Evolutionary conservation across 108 stramenopile genomes (phyloP), one percentile per base, ranked within the genome.

Genomic region (Halocafeteria seosinensis): DNA sequence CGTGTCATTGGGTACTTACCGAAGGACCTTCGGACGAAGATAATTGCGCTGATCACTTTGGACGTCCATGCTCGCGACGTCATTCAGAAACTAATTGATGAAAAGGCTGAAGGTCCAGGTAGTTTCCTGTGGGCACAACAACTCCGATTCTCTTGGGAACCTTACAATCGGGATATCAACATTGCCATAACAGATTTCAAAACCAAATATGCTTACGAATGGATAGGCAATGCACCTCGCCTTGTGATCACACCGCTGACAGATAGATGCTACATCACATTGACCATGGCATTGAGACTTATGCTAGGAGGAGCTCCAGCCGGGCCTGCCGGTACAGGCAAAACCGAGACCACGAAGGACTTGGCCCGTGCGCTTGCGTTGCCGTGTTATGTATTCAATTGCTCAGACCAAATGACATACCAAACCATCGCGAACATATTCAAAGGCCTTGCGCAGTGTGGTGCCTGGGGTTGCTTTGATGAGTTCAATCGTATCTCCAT

Each of bases 331-430:
- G 87, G 87, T 4, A 88, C 86, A 32, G 88, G 88, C 31, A 89
- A 89, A 72, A 88, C 87, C 21, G 87, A 88, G 63, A 89, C 88
- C 5, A 89, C 87, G 4, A 88, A 89, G 65, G 87, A 88, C 71
- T 65, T 89, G 6, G 85, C 86, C 4, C 78, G 88, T 13, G 87
- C 87, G 26, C 70, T 89, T 37, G 85, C 86, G n/a, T 68, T 88
- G 47, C 87, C 87, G n/a, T 88, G 87, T 69, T 89, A 88, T 64
- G 88, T 89, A 23, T 88, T 89, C 73, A 88, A 88, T 67, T 88
- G 88, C 73, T 87, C 85, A 13, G 86, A 89, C 71, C 88, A 89
- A 73, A 89, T 89, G 88, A 89, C 87, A 62, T 89, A 87, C 71
- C 85, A 89, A 74, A 84, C 85, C 2, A 85, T 89, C 71, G 88